Evolutionary conservation across 2,329 filamentous ascomycete species (phyloP).

Genomic region (Sporothrix curviconia): DNA sequence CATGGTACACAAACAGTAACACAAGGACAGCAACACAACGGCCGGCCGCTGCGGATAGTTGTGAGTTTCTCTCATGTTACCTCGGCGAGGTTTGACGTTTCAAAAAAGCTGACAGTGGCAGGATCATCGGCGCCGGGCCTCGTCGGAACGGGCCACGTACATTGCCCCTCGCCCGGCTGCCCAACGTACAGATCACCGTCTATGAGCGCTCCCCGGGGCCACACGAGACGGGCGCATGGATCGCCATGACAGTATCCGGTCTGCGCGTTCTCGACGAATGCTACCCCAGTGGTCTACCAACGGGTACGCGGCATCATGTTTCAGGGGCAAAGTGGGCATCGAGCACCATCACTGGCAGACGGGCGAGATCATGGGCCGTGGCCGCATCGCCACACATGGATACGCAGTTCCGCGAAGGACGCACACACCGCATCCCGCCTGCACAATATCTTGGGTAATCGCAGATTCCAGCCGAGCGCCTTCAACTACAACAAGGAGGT

Average conservation of each 20-base stretch:
- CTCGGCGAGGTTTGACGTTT: too few species aligned
- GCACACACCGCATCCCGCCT: conserved; percentile 4
- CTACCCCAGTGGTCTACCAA: not conserved
- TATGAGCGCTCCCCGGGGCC: conserved; percentile 2
- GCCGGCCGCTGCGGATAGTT: not conserved
- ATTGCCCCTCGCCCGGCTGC: conserved; percentile 1
- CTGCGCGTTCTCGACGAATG: conserved; percentile 1
- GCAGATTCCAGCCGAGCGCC: not conserved
- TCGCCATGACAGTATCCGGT: conserved; percentile 5
- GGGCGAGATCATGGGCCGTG: not conserved
- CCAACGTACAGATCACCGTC: conserved; percentile 6
- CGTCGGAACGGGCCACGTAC: not conserved
- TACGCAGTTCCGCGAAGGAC: not conserved
- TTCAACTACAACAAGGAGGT: not conserved
- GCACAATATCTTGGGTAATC: not conserved
- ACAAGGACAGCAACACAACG: not conserved
- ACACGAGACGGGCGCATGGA: conserved; percentile 7
- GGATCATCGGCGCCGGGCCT: conserved; percentile 4
- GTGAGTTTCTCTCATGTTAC: too few species aligned
- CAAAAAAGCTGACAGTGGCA: not conserved
- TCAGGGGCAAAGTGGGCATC: not conserved
- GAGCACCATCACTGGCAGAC: conserved; percentile 4
- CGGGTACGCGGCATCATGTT: conserved; percentile 1
- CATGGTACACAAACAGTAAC: too few species aligned
- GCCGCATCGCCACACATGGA: not conserved